Percentiles rank a stretch among this genome's conserved stretches.
These are phyloP conservation scores for Zymoseptoria tritici DNA, from an alignment of 2,329 filamentous ascomycete genomes.

Conservation along the genomic window DNA sequence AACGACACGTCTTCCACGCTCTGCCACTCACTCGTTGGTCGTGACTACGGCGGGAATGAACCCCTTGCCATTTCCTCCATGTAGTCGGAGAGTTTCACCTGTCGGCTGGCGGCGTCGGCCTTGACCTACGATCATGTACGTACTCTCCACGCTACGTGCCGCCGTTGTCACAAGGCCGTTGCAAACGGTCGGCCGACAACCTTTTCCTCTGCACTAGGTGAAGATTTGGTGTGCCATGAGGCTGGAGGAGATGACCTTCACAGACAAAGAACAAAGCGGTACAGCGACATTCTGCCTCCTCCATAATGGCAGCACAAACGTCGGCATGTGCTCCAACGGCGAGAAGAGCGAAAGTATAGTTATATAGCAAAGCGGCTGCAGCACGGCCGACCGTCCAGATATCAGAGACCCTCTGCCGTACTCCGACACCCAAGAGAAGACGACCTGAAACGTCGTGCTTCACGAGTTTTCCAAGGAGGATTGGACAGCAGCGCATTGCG, in stretches of 20 bases:
- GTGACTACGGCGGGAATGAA: neutral
- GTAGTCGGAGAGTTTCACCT: neutral
- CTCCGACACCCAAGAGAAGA: slow-evolving; percentile 7
- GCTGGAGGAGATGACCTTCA: slow-evolving; percentile 16
- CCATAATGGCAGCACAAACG: slow-evolving; percentile 1
- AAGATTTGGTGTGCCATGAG: slow-evolving; percentile 11
- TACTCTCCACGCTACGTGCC: neutral
- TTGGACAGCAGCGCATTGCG: slow-evolving; percentile 7
- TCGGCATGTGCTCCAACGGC: slow-evolving; percentile 2
- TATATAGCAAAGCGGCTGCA: slow-evolving; percentile 6
- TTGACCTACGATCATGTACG: neutral
- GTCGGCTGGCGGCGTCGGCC: neutral
- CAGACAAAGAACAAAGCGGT: slow-evolving; percentile 11
- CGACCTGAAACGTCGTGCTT: slow-evolving; percentile 8
- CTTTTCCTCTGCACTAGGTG: neutral
- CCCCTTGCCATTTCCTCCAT: neutral
- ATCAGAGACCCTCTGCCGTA: slow-evolving; percentile 2
- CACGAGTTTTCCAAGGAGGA: slow-evolving; percentile 2
- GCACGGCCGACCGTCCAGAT: neutral
- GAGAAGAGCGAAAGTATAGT: neutral
- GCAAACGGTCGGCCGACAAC: neutral
- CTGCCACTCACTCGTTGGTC: neutral
- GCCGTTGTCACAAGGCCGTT: neutral
- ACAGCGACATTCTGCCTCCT: slow-evolving; percentile 4
- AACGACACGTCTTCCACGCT: neutral